phyloP scores from a whole-genome alignment of 441 rosid species.

The Jatropha multifida region DNA sequence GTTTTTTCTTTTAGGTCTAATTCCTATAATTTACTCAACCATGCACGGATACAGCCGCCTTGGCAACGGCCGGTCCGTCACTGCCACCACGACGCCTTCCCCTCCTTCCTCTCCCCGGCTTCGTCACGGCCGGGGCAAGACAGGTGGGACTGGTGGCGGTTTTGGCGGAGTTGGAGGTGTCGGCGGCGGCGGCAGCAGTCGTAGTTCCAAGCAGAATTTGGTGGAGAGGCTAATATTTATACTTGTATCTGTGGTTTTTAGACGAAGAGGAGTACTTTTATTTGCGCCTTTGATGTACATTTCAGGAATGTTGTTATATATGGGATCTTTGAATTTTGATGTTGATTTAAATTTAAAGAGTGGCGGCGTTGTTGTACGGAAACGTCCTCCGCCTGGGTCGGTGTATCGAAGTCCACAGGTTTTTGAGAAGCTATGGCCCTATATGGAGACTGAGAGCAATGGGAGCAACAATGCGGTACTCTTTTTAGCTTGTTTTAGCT shows the following conservation, averaged over 20 bases:
- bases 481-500: not conserved
- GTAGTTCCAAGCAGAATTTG: constrained; percentile 41
- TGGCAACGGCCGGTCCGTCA: constrained; percentile 48
- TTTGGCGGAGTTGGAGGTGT: constrained; percentile 8
- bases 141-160: constrained; percentile 9
- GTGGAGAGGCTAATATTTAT: constrained; percentile 54
- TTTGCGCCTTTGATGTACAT: constrained; percentile 88
- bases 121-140: constrained; percentile 55
- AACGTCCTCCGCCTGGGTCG: constrained; percentile 66
- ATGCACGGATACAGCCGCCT: constrained; percentile 96
- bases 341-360: constrained; percentile 56
- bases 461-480: constrained; percentile 63
- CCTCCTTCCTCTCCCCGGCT: constrained; percentile 84
- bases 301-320: constrained; percentile 76
- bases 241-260: constrained; percentile 58
- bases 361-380: constrained; percentile 50
- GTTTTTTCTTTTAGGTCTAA: not conserved
- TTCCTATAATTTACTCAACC: not conserved
- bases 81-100: constrained; percentile 42
- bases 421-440: constrained; percentile 75
- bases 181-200: constrained; percentile 25
- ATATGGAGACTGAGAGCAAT: constrained; percentile 72
- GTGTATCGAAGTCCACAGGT: constrained; percentile 87
- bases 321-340: constrained; percentile 82
- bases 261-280: constrained; percentile 67